These are phyloP conservation scores for Leptodermis oblonga DNA, from an alignment of 257 asterid genomes.

Conservation along the genomic window DNA sequence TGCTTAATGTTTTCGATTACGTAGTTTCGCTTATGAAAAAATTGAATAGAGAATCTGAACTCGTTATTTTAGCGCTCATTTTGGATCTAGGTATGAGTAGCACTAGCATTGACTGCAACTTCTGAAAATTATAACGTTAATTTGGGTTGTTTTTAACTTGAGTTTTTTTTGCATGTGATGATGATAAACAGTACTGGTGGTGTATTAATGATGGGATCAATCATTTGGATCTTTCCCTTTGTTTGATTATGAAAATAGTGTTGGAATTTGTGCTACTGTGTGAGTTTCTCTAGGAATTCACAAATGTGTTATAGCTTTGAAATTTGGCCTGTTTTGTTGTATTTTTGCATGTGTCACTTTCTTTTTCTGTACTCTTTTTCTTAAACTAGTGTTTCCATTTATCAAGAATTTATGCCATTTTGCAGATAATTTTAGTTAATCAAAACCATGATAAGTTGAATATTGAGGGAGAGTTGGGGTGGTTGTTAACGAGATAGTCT, in stretches of 20 bases:
- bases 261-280: not conserved
- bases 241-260: not conserved
- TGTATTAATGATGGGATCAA: constrained; percentile 19
- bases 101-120: constrained; percentile 24
- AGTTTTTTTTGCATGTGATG: constrained; percentile 31
- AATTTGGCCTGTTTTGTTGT: constrained; percentile 12
- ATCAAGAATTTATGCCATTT: not conserved
- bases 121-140: constrained; percentile 18
- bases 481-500: no score
- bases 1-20: no score
- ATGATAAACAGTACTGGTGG: not conserved
- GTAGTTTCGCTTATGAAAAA: no score
- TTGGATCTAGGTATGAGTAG: constrained; percentile 21
- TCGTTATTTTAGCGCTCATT: constrained; percentile 9
- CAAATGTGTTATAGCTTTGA: constrained; percentile 2
- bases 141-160: no score
- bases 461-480: no score
- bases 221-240: constrained; percentile 28
- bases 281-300: constrained; percentile 6
- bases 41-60: no score
- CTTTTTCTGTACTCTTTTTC: no score
- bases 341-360: constrained; percentile 1
- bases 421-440: no score
- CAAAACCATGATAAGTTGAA: no score
- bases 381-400: not conserved